Base-by-base conservation (phyloP, 2,329 filamentous ascomycete genomes). In the Aureobasidium namibiae region DNA sequence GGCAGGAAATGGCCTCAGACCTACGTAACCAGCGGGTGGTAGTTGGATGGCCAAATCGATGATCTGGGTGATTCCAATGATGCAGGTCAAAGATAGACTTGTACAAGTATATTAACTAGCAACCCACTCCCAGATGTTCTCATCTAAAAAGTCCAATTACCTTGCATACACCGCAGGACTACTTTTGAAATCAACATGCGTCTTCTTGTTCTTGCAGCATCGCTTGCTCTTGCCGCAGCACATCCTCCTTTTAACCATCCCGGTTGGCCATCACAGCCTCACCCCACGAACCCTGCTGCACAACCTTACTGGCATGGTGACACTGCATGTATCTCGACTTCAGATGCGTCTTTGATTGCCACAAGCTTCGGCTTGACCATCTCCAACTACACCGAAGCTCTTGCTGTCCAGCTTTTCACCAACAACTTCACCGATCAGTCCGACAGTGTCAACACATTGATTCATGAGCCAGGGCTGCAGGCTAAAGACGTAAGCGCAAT, bases 381-480 rank as follows among this genome's bases (percentile, higher is more conserved):
- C 59, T 61, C 64, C 45, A 59, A 60, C 60, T 70, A 69, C 64
- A 63, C 60, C 58, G 56, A 64, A 18, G 61, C 57, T 14, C 57
- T 65, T 36, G 68, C 69, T 29, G 61, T 67, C 24, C 61, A 60
- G 2, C 56, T 65, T 13, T 64, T 70, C 21, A 56, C 63, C 23
- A 24, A 50, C 1, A 60, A 67, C 63, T 70, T 69, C 61, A 67
- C 62, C 61, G 69, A 71, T 64, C 69, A 69, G 61, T 66, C 67
- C 45, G 67, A 68, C 57, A 65, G 64, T 60, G 69, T 70, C 63
- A 71, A 70, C 63, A 66, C 67, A 8, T 56, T 71, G 16, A 71
- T 71, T 3, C 34, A 58, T n/a, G 45, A 41, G 3, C 34, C 44
- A 21, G 44, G 34, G 6, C 13, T 58, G 24, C 34, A 31, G 41